These are phyloP conservation scores for Byssothecium circinans DNA, from an alignment of 2,329 filamentous ascomycete genomes.

Conservation along the genomic window DNA sequence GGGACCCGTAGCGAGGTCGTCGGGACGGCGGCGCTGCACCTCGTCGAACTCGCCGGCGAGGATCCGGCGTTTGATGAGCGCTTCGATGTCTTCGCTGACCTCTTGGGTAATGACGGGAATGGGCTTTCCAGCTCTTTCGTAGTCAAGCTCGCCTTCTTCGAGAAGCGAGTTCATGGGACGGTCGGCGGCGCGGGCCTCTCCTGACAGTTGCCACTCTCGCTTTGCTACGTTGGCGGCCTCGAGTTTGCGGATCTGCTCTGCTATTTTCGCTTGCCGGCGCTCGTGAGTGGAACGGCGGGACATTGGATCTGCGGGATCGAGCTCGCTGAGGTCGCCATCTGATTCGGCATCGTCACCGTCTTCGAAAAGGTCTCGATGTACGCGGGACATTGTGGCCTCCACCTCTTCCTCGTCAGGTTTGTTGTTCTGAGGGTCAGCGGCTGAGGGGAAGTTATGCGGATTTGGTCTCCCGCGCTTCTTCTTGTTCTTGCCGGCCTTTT, in stretches of 20 bases:
- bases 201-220: slow-evolving; percentile 85
- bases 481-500: slow-evolving; percentile 66
- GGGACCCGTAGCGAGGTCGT: slow-evolving; percentile 64
- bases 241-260: slow-evolving; percentile 86
- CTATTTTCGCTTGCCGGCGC: slow-evolving; percentile 79
- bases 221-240: slow-evolving; percentile 89
- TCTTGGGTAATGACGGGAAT: slow-evolving; percentile 92
- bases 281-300: slow-evolving; percentile 84
- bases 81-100: slow-evolving; percentile 86
- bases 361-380: slow-evolving; percentile 88
- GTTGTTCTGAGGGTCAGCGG: slow-evolving; percentile 42
- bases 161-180: slow-evolving; percentile 89
- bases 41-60: slow-evolving; percentile 90
- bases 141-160: slow-evolving; percentile 85
- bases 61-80: slow-evolving; percentile 91
- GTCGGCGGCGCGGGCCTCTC: slow-evolving; percentile 81
- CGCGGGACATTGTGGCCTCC: slow-evolving; percentile 80
- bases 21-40: slow-evolving; percentile 78
- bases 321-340: slow-evolving; percentile 60
- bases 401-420: slow-evolving; percentile 63
- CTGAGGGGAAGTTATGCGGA: slow-evolving; percentile 51
- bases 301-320: slow-evolving; percentile 68
- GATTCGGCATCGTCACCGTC: slow-evolving; percentile 63
- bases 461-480: slow-evolving; percentile 59
- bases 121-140: slow-evolving; percentile 92